These are phyloP conservation scores for Cystobasidium ongulense DNA, from an alignment of 768 basidiomycete species.

Conservation along the genomic window DNA sequence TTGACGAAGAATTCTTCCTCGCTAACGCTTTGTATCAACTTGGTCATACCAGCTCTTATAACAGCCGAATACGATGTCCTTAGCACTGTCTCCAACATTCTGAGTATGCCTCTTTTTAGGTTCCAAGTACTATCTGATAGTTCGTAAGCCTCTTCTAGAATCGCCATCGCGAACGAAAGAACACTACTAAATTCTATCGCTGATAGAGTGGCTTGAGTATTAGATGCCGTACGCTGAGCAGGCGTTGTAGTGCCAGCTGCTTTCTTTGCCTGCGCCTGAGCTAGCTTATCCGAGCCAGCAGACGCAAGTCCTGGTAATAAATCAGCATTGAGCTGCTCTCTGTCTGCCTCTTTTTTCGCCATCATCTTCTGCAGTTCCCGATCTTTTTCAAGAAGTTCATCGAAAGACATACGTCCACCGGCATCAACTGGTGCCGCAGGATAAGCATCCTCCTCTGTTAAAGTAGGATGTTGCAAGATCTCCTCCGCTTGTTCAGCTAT, in stretches of 20 bases:
- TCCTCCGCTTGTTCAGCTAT: neutral
- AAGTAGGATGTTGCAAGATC: neutral
- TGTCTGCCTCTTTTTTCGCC: constrained; percentile 3
- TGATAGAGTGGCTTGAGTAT: neutral
- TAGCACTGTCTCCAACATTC: constrained; percentile 32
- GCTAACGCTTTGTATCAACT: constrained; percentile 13
- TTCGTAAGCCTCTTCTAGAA: constrained; percentile 34
- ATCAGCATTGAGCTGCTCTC: neutral
- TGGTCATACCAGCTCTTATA: constrained; percentile 24
- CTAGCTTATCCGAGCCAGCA: neutral
- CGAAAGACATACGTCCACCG: constrained; percentile 16
- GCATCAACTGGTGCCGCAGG: neutral
- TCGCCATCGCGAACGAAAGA: constrained; percentile 28
- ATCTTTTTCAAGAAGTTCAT: constrained; percentile 26
- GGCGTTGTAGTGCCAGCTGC: neutral
- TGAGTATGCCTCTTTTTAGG: constrained; percentile 32
- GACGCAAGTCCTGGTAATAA: neutral
- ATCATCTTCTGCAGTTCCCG: neutral
- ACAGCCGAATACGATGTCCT: constrained; percentile 24
- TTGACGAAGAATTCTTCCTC: constrained; percentile 18
- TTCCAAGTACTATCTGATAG: constrained; percentile 30
- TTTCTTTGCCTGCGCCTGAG: neutral
- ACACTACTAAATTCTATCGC: constrained; percentile 30
- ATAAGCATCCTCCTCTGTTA: neutral
- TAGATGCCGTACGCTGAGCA: neutral